Evolutionary conservation across 305 asterid genomes (phyloP), one percentile per base, ranked within the genome.

Genomic region (Petunia hybrid): DNA sequence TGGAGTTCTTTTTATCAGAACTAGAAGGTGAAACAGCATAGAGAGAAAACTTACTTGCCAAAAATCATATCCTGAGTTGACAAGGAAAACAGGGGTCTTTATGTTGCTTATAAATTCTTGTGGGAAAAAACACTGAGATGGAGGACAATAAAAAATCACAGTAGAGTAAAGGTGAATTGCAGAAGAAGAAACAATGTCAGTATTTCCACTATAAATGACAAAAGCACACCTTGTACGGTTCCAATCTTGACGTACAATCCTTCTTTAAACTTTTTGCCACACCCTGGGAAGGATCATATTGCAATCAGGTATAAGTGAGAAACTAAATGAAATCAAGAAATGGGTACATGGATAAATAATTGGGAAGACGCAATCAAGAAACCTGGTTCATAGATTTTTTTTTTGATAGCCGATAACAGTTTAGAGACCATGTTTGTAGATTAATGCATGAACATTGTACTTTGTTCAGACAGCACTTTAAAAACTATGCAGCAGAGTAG

Each of bases 1-100:
- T 31, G 16, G 35, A 35, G 63, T 79, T 40, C 22, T 51, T 38
- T 46, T 62, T 22, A 22, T 22, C 31, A 22, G 31, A 62, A 69
- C 76, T 45, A 68, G 38, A 76, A 77, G 22, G 12, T 40, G 53
- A 66, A 59, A 66, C 46, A 62, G 16, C 59, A 39, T 63, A 41
- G 70, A 80, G 65, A 80, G 1, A 64, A 79, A 80, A 13, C 77
- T 55, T 87, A 91, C 99, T 95, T 95, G 99, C 99, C 99, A 93
- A 90, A 86, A 91, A 80, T 95, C 99, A 89, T 92, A 95, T 61
- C 95, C 91, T 48, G 99, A 94, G 82, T 95, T 89, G 87, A 92
- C 97, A 31, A 95, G 92, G 89, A 95, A 95, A 81, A 93, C 75
- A 40, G 98, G 99, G 70, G 99, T 91, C 90, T 89, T 87, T 75